Percentiles rank a stretch among this genome's conserved stretches.
These are phyloP conservation scores for Lathyrus tuberosus DNA, from an alignment of 306 rosid genomes.

Conservation along the genomic window DNA sequence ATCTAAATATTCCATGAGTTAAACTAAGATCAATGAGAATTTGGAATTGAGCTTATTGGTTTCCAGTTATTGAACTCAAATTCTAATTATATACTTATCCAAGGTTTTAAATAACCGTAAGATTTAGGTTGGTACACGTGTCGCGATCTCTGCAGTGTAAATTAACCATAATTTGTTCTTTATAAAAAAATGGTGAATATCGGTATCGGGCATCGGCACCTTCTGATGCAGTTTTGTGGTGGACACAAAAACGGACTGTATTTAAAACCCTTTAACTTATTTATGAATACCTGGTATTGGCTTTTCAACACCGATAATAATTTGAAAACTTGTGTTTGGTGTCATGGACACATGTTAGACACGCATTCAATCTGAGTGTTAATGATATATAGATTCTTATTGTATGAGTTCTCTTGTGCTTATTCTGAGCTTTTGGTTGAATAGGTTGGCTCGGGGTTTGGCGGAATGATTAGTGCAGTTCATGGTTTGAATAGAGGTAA, in stretches of 20 bases:
- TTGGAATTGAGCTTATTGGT: background rate
- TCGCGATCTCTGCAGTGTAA: no score
- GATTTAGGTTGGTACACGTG: no score
- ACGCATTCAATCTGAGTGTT: background rate
- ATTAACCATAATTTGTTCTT: no score
- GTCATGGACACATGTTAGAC: background rate
- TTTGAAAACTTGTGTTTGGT: background rate
- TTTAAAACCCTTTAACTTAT: no score
- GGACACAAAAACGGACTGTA: no score
- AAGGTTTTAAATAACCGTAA: no score
- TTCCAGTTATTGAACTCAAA: background rate
- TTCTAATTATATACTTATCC: background rate
- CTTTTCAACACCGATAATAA: background rate
- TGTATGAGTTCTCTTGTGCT: constrained; percentile 9
- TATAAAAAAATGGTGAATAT: no score
- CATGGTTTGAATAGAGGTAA: constrained; percentile 77
- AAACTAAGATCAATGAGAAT: background rate
- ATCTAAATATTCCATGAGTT: background rate
- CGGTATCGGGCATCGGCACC: no score
- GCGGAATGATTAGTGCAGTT: constrained; percentile 80
- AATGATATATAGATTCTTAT: background rate
- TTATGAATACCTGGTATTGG: no score
- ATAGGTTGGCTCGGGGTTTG: constrained; percentile 87
- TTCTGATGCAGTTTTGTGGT: no score
- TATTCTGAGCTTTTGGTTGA: constrained; percentile 26